Conservation (phyloP, 1,139 yeast species). For the Diutina pseudorugosa region DNA sequence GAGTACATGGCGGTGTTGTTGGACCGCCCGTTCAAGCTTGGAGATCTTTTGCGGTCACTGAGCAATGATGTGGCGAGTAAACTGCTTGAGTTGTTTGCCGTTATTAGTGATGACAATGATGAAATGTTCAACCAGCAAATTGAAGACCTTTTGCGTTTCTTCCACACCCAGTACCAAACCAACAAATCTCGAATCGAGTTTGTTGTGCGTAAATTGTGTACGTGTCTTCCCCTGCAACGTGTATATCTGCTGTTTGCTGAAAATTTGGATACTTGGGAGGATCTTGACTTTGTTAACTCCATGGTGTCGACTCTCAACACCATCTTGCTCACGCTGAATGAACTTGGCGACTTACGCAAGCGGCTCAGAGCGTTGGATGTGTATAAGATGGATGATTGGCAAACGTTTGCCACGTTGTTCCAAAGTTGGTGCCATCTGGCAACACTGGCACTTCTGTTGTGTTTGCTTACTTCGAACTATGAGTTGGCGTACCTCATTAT, state of each 20-base stretch:
- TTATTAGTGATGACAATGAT: slow-evolving; percentile 72
- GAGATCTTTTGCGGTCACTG: background rate
- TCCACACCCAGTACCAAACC: slow-evolving; percentile 35
- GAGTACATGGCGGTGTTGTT: slow-evolving; percentile 36
- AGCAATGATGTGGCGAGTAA: slow-evolving; percentile 59
- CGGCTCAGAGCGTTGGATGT: slow-evolving; percentile 41
- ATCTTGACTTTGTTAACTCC: slow-evolving; percentile 61
- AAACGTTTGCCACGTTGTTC: slow-evolving; percentile 65
- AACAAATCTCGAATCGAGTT: slow-evolving; percentile 43
- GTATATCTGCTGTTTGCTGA: slow-evolving; percentile 74
- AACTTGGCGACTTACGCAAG: slow-evolving; percentile 56
- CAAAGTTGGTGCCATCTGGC: slow-evolving; percentile 90
- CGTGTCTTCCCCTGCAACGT: slow-evolving; percentile 69
- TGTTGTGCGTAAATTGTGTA: slow-evolving; percentile 74
- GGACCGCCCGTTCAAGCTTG: background rate
- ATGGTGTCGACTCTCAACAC: slow-evolving; percentile 84
- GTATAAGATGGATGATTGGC: slow-evolving; percentile 48
- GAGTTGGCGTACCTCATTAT: slow-evolving; percentile 77
- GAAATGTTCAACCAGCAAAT: slow-evolving; percentile 69
- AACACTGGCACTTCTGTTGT: slow-evolving; percentile 77
- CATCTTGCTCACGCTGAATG: slow-evolving; percentile 82
- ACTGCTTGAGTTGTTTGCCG: slow-evolving; percentile 66
- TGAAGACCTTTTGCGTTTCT: slow-evolving; percentile 55
- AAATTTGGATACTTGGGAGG: slow-evolving; percentile 47
- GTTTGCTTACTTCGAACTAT: slow-evolving; percentile 80